Evolutionary conservation across 192 early-diverging fungal genomes (phyloP).

Genomic region (Gamsiella multidivaricata): DNA sequence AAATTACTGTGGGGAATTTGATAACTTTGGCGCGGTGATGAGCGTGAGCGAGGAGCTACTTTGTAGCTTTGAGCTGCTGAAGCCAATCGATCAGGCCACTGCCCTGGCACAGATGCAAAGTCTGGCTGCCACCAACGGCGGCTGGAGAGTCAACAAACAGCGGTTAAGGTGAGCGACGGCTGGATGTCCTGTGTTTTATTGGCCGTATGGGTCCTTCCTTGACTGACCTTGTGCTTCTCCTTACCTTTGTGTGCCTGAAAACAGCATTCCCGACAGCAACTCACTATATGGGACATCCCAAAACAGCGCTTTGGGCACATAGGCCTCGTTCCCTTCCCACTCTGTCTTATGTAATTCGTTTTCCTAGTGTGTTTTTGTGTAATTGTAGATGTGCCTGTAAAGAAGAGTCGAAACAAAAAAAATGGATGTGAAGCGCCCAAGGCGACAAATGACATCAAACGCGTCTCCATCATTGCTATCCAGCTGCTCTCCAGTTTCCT

Average conservation of each 20-base stretch:
- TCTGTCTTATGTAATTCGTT: too few species aligned
- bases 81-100: slow-evolving; percentile 61
- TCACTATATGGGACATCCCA: slow-evolving; percentile 26
- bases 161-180: slow-evolving; percentile 34
- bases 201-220: too few species aligned
- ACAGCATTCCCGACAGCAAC: slow-evolving; percentile 35
- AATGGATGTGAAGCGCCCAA: too few species aligned
- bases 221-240: background rate
- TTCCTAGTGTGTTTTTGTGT: slow-evolving; percentile 5
- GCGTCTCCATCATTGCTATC: too few species aligned
- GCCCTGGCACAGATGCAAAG: slow-evolving; percentile 51
- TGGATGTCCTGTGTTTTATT: too few species aligned
- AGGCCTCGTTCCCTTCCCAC: background rate
- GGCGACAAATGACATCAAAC: too few species aligned
- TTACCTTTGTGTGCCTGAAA: background rate
- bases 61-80: slow-evolving; percentile 90
- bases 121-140: slow-evolving; percentile 37
- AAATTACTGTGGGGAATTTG: slow-evolving; percentile 98
- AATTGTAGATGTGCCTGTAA: too few species aligned
- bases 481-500: background rate
- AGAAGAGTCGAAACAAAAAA: background rate
- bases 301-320: background rate
- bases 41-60: slow-evolving; percentile 88
- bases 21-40: slow-evolving; percentile 92
- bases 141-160: slow-evolving; percentile 52